Evolutionary conservation across 2,329 filamentous ascomycete species (phyloP).

Genomic region (Pestalotiopsis sp.): DNA sequence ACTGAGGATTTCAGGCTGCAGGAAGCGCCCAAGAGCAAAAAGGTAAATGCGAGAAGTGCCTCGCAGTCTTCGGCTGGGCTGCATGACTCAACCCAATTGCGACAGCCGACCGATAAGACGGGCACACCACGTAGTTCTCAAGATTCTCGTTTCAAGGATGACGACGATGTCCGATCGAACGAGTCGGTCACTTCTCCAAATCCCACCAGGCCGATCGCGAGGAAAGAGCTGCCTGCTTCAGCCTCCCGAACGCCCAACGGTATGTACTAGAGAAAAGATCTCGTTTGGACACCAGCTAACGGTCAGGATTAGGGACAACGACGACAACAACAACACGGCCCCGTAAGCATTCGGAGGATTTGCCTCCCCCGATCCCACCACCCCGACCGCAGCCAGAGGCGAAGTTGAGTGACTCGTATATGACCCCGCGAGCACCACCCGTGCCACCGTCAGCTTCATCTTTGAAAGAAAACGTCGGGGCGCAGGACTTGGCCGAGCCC

Average conservation of each 20-base stretch:
- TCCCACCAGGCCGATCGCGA: slow-evolving; percentile 53
- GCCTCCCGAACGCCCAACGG: slow-evolving; percentile 33
- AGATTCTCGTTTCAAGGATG: slow-evolving; percentile 60
- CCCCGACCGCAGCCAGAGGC: slow-evolving; percentile 34
- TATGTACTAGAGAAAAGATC: slow-evolving; percentile 7
- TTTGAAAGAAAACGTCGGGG: slow-evolving; percentile 50
- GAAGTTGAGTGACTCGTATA: slow-evolving; percentile 55
- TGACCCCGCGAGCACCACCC: slow-evolving; percentile 59
- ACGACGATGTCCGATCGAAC: slow-evolving; percentile 49
- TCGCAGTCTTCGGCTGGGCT: slow-evolving; percentile 42
- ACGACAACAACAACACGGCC: slow-evolving; percentile 11
- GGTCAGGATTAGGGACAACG: slow-evolving; percentile 2
- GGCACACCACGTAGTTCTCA: slow-evolving; percentile 56
- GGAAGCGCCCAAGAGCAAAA: slow-evolving; percentile 73
- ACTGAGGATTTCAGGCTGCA: slow-evolving; percentile 75
- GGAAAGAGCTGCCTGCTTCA: slow-evolving; percentile 63
- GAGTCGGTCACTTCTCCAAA: slow-evolving; percentile 40
- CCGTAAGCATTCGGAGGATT: slow-evolving; percentile 24
- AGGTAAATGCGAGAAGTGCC: slow-evolving; percentile 43
- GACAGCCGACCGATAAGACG: slow-evolving; percentile 35
- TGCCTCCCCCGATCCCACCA: slow-evolving; percentile 25
- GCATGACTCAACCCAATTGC: slow-evolving; percentile 38
- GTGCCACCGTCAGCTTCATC: slow-evolving; percentile 47
- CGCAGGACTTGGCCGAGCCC: slow-evolving; percentile 39
- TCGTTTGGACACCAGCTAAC: not conserved